Conservation (phyloP, 306 rosid species). For the Quercus mongolica region DNA sequence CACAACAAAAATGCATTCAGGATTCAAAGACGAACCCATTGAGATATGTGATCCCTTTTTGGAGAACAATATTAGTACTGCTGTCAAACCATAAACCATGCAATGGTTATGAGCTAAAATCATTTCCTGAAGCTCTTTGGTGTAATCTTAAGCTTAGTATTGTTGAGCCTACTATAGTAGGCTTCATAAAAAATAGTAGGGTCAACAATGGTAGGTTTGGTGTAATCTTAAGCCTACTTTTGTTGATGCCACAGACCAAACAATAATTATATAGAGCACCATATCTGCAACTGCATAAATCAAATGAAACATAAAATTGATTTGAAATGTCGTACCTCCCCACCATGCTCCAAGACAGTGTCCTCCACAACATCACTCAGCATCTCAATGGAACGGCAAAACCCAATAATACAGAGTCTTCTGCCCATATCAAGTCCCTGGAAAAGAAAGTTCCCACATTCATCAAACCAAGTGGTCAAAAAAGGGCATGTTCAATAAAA, state of each 20-base stretch:
- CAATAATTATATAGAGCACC: neutral
- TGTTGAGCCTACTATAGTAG: neutral
- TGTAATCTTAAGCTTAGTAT: neutral
- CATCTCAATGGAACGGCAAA: conserved; percentile 97
- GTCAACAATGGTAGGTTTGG: neutral
- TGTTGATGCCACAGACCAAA: neutral
- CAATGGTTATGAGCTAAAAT: neutral
- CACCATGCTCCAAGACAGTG: conserved; percentile 91
- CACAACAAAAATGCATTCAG: neutral
- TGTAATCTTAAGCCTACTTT: neutral
- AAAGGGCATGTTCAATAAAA: conserved; percentile 3
- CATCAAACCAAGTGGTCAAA: conserved; percentile 1
- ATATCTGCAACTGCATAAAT: neutral
- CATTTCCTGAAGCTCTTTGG: neutral
- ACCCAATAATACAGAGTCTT: conserved; percentile 86
- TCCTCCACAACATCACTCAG: conserved; percentile 95
- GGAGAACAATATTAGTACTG: neutral
- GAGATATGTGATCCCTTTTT: no score
- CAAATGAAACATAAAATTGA: neutral
- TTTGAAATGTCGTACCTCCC: conserved; percentile 61
- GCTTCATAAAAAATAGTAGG: no score
- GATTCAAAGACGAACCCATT: neutral
- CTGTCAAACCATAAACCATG: neutral
- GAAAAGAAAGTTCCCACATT: conserved; percentile 14
- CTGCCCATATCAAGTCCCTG: conserved; percentile 96